Conservation (phyloP, 2,329 filamentous ascomycete genomes). For the Colletotrichum graminicola region DNA sequence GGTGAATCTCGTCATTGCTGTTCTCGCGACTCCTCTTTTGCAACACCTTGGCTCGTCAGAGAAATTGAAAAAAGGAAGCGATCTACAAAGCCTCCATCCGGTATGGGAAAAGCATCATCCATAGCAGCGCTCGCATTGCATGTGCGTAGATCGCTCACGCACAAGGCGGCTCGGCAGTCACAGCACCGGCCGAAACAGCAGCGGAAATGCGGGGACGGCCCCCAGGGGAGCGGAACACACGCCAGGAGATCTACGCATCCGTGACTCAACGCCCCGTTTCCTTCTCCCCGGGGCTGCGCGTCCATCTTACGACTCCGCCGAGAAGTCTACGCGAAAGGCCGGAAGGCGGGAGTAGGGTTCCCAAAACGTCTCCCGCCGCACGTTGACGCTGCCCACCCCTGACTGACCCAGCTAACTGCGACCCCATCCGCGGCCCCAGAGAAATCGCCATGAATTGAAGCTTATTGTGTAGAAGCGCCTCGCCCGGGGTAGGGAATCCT, state of each 20-base stretch:
- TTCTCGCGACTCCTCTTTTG: neutral
- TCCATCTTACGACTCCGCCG: neutral
- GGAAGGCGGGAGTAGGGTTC: neutral
- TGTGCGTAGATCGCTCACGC: conserved; percentile 26
- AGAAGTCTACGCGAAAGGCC: neutral
- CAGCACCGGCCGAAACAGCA: conserved; percentile 27
- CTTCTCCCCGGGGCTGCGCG: neutral
- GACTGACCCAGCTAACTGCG: neutral
- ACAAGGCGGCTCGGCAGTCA: conserved; percentile 24
- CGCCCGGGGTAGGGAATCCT: neutral
- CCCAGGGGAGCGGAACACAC: neutral
- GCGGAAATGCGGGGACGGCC: conserved; percentile 18
- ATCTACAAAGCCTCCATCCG: conserved; percentile 1
- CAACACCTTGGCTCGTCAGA: conserved; percentile 19
- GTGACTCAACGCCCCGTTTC: conserved; percentile 12
- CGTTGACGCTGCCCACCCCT: neutral
- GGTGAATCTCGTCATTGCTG: neutral
- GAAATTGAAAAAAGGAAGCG: conserved; percentile 11
- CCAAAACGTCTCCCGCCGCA: conserved; percentile 33
- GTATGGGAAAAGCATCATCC: conserved; percentile 1
- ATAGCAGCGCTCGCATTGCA: conserved; percentile 20
- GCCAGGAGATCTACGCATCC: conserved; percentile 17
- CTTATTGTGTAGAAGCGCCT: conserved; percentile 15
- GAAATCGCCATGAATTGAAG: conserved; percentile 33
- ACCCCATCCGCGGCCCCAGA: neutral